Evolutionary conservation across 2,329 filamentous ascomycete genomes (phyloP), one percentile per base, ranked within the genome.

Genomic region (Thermothelomyces thermophilus): DNA sequence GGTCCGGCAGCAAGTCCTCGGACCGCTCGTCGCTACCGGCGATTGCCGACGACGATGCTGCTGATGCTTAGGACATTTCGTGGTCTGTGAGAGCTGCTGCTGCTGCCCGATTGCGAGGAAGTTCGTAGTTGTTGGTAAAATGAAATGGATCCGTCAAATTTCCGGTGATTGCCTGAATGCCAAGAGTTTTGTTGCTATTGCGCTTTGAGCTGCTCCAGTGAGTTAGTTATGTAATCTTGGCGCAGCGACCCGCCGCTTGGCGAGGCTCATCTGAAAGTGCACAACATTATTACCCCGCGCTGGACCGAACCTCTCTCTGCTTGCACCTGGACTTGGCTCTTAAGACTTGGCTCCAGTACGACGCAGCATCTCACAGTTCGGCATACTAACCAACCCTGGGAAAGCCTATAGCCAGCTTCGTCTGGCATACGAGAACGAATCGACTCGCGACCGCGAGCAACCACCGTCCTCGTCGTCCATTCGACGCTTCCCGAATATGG

Each of bases 1-100:
- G 60, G 46, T 60, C 60, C n/a, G 51, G 53, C 9, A 46, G 41
- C 35, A 60, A 58, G 43, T 50, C 51, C 30, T 50, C 50, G 26
- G 53, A 58, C 30, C 43, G 44, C 2, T 31, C 48, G 7, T 41
- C 54, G 2, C 19, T 60, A 28, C 51, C 55, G 17, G 20, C 19
- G 2, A 51, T 43, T 43, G 24, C 34, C 2, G 49, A 51, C 35
- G 45, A 46, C n/a, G 41, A 13, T 28, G 28, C 34, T 30, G 22
- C 16, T 24, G 10, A 26, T 24, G 41, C 11, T 9, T 33, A 22
- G 11, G 2, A 16, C 8, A 33, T 35, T 35, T 14, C 14, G 13
- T 14, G 6, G 33, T n/a, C 14, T 11, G 16, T 11, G 8, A 16
- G 33, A n/a, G n/a, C n/a, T n/a, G n/a, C n/a, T n/a, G n/a, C n/a